A percentile compares a stretch with the other conserved stretches of the same genome.
These are phyloP conservation scores for Fonsecaea erecta DNA, from an alignment of 2,329 filamentous ascomycete species.

Conservation along the genomic window DNA sequence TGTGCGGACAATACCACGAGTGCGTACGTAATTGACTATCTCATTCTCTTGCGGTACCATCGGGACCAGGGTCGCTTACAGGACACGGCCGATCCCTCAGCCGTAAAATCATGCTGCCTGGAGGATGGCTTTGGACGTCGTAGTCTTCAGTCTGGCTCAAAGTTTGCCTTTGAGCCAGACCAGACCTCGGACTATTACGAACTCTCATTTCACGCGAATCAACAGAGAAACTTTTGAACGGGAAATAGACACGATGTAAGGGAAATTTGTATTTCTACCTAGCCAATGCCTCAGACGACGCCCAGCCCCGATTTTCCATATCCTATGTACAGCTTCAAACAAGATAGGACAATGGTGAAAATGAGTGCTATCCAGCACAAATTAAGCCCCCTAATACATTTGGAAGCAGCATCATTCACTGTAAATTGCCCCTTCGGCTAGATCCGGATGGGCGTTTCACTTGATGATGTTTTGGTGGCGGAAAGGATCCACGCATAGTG, in stretches of 20 bases:
- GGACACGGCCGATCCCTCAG: too few species aligned
- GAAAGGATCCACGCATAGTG: neutral
- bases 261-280: slow-evolving; percentile 25
- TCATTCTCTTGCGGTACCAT: too few species aligned
- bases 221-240: neutral
- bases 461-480: neutral
- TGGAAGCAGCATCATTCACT: slow-evolving; percentile 5
- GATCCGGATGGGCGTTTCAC: neutral
- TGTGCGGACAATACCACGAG: too few species aligned
- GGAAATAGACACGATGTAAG: slow-evolving; percentile 3
- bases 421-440: slow-evolving; percentile 9
- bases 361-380: slow-evolving; percentile 21
- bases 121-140: neutral
- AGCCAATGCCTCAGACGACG: slow-evolving; percentile 24
- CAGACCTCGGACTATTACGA: neutral
- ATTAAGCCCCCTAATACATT: slow-evolving; percentile 21
- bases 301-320: slow-evolving; percentile 6
- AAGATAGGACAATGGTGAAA: slow-evolving; percentile 18
- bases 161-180: neutral
- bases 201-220: neutral
- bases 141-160: neutral
- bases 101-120: too few species aligned
- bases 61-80: too few species aligned
- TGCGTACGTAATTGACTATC: too few species aligned
- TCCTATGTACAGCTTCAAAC: slow-evolving; percentile 29